Percentiles rank a stretch among this genome's conserved stretches.
These are phyloP conservation scores for Angophora floribunda DNA, from an alignment of 345 rosid species.

Conservation along the genomic window DNA sequence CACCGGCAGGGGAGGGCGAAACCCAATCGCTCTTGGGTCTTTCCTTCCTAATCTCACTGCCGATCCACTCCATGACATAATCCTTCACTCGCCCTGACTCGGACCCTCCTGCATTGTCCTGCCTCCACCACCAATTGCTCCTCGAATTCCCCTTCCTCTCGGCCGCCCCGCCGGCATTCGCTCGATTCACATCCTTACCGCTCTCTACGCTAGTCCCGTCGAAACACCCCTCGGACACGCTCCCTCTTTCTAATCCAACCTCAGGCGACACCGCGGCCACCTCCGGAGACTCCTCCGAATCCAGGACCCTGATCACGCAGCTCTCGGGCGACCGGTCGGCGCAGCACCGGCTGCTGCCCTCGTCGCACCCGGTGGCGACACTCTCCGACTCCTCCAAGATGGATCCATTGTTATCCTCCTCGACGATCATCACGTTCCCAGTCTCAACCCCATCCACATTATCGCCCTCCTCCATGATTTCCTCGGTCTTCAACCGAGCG, in stretches of 20 bases:
- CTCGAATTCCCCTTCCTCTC: constrained; percentile 15
- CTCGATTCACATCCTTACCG: constrained; percentile 1
- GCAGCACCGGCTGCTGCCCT: constrained; percentile 37
- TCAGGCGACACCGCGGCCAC: constrained; percentile 24
- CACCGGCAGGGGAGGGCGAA: not conserved
- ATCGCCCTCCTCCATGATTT: constrained; percentile 15
- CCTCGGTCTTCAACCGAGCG: constrained; percentile 54
- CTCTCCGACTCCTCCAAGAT: constrained; percentile 65
- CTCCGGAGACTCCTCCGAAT: constrained; percentile 38
- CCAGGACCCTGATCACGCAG: constrained; percentile 8
- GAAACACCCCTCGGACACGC: constrained; percentile 11
- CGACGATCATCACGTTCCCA: constrained; percentile 11
- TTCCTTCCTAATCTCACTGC: constrained; percentile 68
- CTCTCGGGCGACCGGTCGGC: constrained; percentile 61
- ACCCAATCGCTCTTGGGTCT: constrained; percentile 73
- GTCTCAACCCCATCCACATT: constrained; percentile 19
- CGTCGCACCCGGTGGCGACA: constrained; percentile 46
- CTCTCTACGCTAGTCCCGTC: constrained; percentile 30
- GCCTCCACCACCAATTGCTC: constrained; percentile 68
- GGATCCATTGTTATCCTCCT: constrained; percentile 57
- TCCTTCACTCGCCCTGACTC: constrained; percentile 59
- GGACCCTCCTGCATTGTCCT: constrained; percentile 19
- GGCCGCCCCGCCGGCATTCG: constrained; percentile 10
- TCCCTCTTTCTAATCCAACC: not conserved
- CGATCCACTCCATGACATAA: constrained; percentile 92